phyloP scores from a whole-genome alignment of 805 yeast genomes.

The Geotrichum ghanense region DNA sequence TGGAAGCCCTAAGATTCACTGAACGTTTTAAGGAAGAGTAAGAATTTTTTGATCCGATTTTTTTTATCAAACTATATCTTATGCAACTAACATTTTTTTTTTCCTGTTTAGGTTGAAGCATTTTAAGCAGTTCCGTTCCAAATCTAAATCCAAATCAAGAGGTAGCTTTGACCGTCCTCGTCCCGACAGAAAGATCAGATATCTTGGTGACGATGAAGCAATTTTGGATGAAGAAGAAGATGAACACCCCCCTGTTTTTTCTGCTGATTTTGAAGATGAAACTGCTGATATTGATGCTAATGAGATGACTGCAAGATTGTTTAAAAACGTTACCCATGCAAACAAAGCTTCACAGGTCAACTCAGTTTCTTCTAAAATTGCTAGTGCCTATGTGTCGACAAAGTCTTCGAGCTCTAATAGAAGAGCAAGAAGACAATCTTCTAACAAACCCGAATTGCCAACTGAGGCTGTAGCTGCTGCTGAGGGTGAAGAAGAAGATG shows the following conservation, averaged over 20 bases:
- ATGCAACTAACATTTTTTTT: neutral
- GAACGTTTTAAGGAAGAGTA: neutral
- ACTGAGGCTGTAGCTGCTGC: neutral
- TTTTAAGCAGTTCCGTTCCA: neutral
- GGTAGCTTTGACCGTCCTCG: conserved; percentile 2
- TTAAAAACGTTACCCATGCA: neutral
- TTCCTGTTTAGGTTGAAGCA: neutral
- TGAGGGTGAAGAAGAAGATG: conserved; percentile 5
- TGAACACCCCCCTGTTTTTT: conserved; percentile 4
- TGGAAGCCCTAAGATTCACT: conserved; percentile 6
- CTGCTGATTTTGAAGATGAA: conserved; percentile 9
- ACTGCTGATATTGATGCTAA: conserved; percentile 7
- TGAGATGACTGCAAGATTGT: neutral
- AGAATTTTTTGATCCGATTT: neutral
- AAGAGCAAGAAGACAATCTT: neutral
- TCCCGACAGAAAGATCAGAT: neutral
- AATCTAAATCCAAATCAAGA: neutral
- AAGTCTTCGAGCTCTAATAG: neutral
- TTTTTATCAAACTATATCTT: conserved; percentile 4
- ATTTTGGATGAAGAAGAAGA: conserved; percentile 7
- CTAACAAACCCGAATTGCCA: neutral
- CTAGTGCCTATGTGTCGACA: neutral
- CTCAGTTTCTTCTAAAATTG: neutral
- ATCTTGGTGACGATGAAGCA: conserved; percentile 6
- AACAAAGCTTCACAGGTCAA: neutral